phyloP scores from a whole-genome alignment of 208 protist species.

The Leishmania guyanensis region DNA sequence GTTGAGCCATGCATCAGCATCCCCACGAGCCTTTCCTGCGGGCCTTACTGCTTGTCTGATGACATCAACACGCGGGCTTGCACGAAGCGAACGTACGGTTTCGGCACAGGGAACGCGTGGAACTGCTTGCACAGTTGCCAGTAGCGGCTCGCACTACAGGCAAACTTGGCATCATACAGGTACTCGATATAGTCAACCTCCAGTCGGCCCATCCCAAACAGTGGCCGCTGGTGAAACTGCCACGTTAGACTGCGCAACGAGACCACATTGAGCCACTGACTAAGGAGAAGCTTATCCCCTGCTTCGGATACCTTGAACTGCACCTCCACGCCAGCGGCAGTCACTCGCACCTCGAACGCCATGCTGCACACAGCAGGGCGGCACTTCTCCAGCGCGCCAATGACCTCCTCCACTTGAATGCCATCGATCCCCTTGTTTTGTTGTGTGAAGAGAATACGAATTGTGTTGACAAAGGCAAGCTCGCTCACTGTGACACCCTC shows the following conservation, averaged over 20 bases:
- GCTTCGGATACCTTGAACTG: constrained; percentile 50
- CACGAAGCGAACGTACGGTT: constrained; percentile 73
- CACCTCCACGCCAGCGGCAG: constrained; percentile 45
- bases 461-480: constrained; percentile 72
- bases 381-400: constrained; percentile 69
- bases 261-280: constrained; percentile 77
- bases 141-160: constrained; percentile 52
- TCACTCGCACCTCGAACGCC: constrained; percentile 37
- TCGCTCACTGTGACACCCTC: constrained; percentile 58
- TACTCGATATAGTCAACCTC: constrained; percentile 87
- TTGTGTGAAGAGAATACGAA: constrained; percentile 68
- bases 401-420: constrained; percentile 39
- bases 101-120: constrained; percentile 49
- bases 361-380: constrained; percentile 57
- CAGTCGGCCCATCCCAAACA: constrained; percentile 48
- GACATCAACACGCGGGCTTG: constrained; percentile 37
- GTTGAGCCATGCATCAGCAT: neutral
- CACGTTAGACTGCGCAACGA: constrained; percentile 78
- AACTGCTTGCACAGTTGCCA: constrained; percentile 66
- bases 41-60: constrained; percentile 10
- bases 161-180: constrained; percentile 73
- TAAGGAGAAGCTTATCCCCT: constrained; percentile 53
- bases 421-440: constrained; percentile 81
- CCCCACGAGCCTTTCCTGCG: neutral
- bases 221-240: constrained; percentile 53